Conservation (phyloP, 1,139 yeast species). For the Pichia sp. region DNA sequence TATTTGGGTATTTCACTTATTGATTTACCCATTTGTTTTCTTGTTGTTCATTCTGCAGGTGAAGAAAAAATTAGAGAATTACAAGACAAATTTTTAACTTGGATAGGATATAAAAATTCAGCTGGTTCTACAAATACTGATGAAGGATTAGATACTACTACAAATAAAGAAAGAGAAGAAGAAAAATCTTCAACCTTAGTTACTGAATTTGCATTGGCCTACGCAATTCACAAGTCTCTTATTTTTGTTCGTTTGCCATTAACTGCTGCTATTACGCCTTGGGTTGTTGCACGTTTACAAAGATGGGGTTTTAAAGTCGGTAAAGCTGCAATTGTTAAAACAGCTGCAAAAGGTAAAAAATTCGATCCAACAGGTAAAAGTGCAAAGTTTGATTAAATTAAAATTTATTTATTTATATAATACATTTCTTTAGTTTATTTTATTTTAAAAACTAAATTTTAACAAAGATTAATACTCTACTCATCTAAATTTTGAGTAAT, state of each 20-base stretch:
- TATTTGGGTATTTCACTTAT: constrained; percentile 63
- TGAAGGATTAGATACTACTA: constrained; percentile 18
- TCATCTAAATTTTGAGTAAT: constrained; percentile 55
- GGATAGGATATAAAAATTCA: constrained; percentile 49
- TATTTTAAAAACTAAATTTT: no score
- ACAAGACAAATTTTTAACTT: constrained; percentile 55
- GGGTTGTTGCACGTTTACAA: constrained; percentile 58
- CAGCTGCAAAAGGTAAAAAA: constrained; percentile 31
- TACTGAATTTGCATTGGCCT: constrained; percentile 83
- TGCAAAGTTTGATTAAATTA: constrained; percentile 3
- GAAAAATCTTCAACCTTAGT: constrained; percentile 36
- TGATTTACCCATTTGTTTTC: constrained; percentile 79
- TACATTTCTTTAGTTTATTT: no score
- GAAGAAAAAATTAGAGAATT: constrained; percentile 67
- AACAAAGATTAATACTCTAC: not conserved
- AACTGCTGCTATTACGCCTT: constrained; percentile 90
- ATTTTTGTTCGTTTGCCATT: constrained; percentile 78
- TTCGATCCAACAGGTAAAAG: constrained; percentile 21
- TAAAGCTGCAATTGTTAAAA: constrained; percentile 33
- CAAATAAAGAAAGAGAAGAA: constrained; percentile 13
- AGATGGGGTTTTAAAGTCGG: constrained; percentile 81
- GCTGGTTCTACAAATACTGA: constrained; percentile 31
- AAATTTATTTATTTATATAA: not conserved
- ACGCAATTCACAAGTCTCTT: constrained; percentile 86
- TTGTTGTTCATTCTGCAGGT: constrained; percentile 80